phyloP scores from a whole-genome alignment of 352 stramenopile species.

The Pythium sp. region DNA sequence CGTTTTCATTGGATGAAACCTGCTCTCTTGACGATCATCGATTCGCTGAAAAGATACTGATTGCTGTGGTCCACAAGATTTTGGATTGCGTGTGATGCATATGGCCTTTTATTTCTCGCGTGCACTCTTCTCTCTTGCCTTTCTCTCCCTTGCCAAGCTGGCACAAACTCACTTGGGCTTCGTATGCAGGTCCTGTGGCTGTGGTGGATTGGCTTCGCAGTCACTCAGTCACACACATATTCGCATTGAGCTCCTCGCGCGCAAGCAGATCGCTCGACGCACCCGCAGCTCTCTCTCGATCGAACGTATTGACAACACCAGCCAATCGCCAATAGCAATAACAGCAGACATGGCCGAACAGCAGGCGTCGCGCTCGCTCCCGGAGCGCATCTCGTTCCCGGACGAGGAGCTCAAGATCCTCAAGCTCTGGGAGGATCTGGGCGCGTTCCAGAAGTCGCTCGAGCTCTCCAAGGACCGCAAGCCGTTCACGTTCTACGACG shows the following conservation, averaged over 20 bases:
- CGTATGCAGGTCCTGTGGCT: constrained; percentile 15
- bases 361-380: constrained; percentile 54
- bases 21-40: background rate
- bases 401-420: constrained; percentile 80
- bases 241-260: constrained; percentile 16
- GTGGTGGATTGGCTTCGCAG: constrained; percentile 6
- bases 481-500: constrained; percentile 99
- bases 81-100: background rate
- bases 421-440: constrained; percentile 78
- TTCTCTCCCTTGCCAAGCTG: background rate
- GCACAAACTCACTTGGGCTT: background rate
- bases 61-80: constrained; percentile 16
- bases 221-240: background rate
- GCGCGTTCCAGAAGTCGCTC: constrained; percentile 91
- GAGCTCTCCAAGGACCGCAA: constrained; percentile 90
- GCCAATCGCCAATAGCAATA: background rate
- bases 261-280: constrained; percentile 2
- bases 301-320: background rate
- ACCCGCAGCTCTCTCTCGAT: background rate
- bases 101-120: constrained; percentile 3
- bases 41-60: background rate
- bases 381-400: constrained; percentile 87
- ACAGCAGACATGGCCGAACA: constrained; percentile 17
- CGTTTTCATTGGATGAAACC: background rate
- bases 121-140: background rate